Base-by-base conservation (phyloP, 495 filamentous ascomycete genomes). In the Penicillium crystallinum region DNA sequence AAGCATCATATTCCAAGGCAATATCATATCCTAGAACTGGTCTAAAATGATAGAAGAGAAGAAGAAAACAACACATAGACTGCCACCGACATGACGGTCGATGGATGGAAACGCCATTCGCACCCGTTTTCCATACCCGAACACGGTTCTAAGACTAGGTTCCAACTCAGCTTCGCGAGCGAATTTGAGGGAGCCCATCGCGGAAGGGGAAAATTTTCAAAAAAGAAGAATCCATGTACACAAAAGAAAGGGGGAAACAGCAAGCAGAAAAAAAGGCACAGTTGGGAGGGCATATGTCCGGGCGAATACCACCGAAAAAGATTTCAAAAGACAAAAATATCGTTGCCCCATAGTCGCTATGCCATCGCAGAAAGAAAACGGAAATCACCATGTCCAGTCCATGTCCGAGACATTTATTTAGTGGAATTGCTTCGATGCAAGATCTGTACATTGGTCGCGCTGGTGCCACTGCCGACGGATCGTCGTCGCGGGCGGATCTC, bases 91-190 rank as follows among this genome's bases (percentile, higher is more conserved):
- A 64, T 64, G 47, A 57, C 53, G 50, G 57, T 63, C 68, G 61
- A 63, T 63, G 56, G 59, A 68, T 67, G 62, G n/a, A 74, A 76
- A 76, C 73, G 73, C 73, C 73, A 71, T 71, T 70, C 61, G 61
- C 71, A 72, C 73, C 70, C 59, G 66, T 77, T 77, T 73, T 71
- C 72, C 70, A 72, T 62, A 69, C 69, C 70, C 66, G 67, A 74
- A 74, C 70, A 71, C 62, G 69, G 67, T 73, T 75, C 68, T 74
- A 72, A 69, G 69, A 63, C 59, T 56, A 47, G 29, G 64, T 58
- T 70, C 69, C 67, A 75, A 71, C 65, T 70, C 57, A 62, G 61
- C 69, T 58, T 47, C 66, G 63, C 66, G 56, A 3, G 58, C 53
- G 53, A 47, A 49, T 53, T 49, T 42, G 58, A 46, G 44, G 50